A percentile compares a stretch with the other conserved stretches of the same genome.
Evolutionary conservation across 192 early-diverging fungal species (phyloP).

Genomic region (Rhizoclosmatium sp.): DNA sequence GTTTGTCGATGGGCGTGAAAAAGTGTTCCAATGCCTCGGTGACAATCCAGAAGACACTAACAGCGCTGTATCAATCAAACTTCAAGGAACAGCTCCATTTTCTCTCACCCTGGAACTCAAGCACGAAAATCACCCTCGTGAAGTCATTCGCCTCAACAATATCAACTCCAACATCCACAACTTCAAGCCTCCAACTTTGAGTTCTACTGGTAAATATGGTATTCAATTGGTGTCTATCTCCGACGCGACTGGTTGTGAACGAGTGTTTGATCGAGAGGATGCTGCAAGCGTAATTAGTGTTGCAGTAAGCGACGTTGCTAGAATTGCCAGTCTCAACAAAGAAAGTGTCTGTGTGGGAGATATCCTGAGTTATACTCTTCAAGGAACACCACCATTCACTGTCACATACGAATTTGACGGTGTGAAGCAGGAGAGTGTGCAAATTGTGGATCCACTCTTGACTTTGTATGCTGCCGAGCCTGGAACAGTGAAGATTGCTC

Average conservation of each 20-base stretch:
- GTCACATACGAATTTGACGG: slow-evolving; percentile 64
- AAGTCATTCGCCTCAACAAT: slow-evolving; percentile 39
- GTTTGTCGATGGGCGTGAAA: slow-evolving; percentile 45
- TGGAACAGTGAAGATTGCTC: slow-evolving; percentile 62
- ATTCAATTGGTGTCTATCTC: slow-evolving; percentile 45
- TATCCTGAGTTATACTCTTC: slow-evolving; percentile 68
- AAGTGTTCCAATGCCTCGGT: slow-evolving; percentile 50
- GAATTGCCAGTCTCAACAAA: slow-evolving; percentile 44
- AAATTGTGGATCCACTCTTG: slow-evolving; percentile 64
- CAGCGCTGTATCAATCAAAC: slow-evolving; percentile 30
- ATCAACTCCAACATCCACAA: slow-evolving; percentile 31
- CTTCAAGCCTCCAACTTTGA: slow-evolving; percentile 39
- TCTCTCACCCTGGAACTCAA: slow-evolving; percentile 47
- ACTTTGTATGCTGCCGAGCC: slow-evolving; percentile 64
- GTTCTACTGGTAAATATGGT: slow-evolving; percentile 48
- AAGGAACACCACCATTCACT: slow-evolving; percentile 69
- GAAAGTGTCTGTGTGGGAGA: slow-evolving; percentile 69
- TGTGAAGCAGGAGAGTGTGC: slow-evolving; percentile 33
- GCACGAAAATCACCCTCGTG: slow-evolving; percentile 50
- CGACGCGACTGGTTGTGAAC: slow-evolving; percentile 54
- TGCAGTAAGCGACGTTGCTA: slow-evolving; percentile 57
- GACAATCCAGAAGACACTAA: slow-evolving; percentile 38
- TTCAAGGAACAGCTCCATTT: slow-evolving; percentile 53
- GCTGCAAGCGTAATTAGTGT: slow-evolving; percentile 28
- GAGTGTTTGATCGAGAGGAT: slow-evolving; percentile 34